These are phyloP conservation scores for Xylariaceae sp. DNA, from an alignment of 2,329 filamentous ascomycete genomes.

Conservation along the genomic window DNA sequence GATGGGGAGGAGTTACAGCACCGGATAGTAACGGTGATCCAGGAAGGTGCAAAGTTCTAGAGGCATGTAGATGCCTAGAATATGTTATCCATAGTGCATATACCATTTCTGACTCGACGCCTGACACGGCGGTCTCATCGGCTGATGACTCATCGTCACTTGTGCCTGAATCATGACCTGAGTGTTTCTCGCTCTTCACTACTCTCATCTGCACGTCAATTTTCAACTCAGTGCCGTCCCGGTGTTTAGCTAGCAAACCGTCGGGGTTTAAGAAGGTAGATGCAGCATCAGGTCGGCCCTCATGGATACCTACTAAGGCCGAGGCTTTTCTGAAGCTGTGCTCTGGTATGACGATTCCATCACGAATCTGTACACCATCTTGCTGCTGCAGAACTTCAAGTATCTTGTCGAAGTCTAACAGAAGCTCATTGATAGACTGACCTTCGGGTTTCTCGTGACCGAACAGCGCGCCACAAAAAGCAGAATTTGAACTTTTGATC, in stretches of 20 bases:
- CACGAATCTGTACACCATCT: conserved; percentile 80
- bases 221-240: conserved; percentile 89
- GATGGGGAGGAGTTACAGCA: conserved; percentile 73
- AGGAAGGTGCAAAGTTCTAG: conserved; percentile 60
- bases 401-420: conserved; percentile 87
- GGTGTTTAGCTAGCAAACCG: conserved; percentile 83
- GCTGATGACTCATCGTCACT: conserved; percentile 43
- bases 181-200: conserved; percentile 82
- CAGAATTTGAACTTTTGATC: conserved; percentile 91
- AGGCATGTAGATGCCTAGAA: conserved; percentile 86
- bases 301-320: conserved; percentile 80
- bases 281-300: conserved; percentile 79
- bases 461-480: conserved; percentile 91
- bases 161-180: conserved; percentile 36
- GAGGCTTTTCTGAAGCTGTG: conserved; percentile 92
- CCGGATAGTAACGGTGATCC: conserved; percentile 68
- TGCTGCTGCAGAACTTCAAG: conserved; percentile 83
- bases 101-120: conserved; percentile 74
- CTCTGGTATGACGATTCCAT: conserved; percentile 96
- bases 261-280: conserved; percentile 82
- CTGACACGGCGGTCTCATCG: conserved; percentile 52
- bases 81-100: conserved; percentile 98
- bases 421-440: conserved; percentile 76
- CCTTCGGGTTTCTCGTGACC: conserved; percentile 86
- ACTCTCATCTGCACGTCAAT: conserved; percentile 97